Conservation (phyloP, 2,329 filamentous ascomycete genomes). For the Cladophialophora chaetospira region DNA sequence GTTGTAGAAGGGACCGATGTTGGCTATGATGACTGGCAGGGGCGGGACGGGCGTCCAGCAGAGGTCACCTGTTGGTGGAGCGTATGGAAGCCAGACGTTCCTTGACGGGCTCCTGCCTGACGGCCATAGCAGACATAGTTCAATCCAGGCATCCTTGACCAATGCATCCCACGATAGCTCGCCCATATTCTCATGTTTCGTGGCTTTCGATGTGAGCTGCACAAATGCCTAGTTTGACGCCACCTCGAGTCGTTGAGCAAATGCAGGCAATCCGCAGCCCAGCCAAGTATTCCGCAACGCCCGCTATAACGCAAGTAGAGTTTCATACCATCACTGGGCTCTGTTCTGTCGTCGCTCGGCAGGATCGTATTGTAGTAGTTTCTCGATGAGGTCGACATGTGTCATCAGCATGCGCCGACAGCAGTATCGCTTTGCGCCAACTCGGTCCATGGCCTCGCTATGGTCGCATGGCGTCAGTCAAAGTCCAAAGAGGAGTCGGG, state of each 20-base stretch:
- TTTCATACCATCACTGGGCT: no score
- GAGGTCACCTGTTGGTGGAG: conserved; percentile 53
- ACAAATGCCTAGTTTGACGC: no score
- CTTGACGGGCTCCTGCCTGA: neutral
- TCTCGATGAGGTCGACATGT: conserved; percentile 98
- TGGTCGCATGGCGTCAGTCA: neutral
- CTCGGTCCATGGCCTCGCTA: conserved; percentile 93
- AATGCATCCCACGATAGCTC: no score
- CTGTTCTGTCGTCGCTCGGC: conserved; percentile 22
- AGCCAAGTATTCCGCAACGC: no score
- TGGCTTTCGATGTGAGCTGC: no score
- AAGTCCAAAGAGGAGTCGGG: neutral
- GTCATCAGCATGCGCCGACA: conserved; percentile 99
- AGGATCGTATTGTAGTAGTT: conserved; percentile 76
- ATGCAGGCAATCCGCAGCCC: no score
- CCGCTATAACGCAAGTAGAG: no score
- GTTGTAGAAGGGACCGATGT: conserved; percentile 54
- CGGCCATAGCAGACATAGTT: neutral
- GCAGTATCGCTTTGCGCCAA: conserved; percentile 94
- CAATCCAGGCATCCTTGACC: no score
- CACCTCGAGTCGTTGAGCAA: no score
- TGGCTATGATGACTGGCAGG: conserved; percentile 53
- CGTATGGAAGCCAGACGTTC: conserved; percentile 39
- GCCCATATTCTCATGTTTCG: no score
- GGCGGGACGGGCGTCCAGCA: conserved; percentile 43